phyloP scores from a whole-genome alignment of 331 rosid species.

The Arachis monticola region DNA sequence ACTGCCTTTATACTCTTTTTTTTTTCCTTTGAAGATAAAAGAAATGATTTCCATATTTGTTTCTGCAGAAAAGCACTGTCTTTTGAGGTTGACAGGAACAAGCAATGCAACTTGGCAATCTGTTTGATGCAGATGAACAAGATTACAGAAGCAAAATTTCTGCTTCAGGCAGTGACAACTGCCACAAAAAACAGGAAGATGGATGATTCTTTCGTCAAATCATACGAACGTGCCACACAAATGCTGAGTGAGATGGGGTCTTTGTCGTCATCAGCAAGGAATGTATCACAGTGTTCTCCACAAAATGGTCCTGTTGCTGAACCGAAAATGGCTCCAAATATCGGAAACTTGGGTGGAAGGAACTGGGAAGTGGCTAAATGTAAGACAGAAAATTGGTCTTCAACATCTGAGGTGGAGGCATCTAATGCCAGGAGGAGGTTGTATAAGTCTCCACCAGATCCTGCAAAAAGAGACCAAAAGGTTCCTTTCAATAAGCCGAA shows the following conservation, averaged over 20 bases:
- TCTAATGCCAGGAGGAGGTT: constrained; percentile 40
- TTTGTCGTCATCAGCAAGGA: constrained; percentile 33
- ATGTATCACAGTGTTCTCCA: constrained; percentile 40
- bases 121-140: constrained; percentile 80
- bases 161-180: constrained; percentile 70
- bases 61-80: constrained; percentile 73
- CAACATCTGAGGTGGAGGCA: constrained; percentile 42
- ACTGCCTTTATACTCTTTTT: not conserved
- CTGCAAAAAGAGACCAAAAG: constrained; percentile 39
- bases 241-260: constrained; percentile 59
- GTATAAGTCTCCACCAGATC: constrained; percentile 55
- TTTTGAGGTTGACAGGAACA: constrained; percentile 83
- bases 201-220: constrained; percentile 81
- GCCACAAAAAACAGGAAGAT: constrained; percentile 63
- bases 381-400: constrained; percentile 42
- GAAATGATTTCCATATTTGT: constrained; percentile 5
- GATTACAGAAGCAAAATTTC: constrained; percentile 69
- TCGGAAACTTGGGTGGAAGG: constrained; percentile 34
- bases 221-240: constrained; percentile 74
- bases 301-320: constrained; percentile 9
- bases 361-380: constrained; percentile 30
- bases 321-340: not conserved
- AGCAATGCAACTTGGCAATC: constrained; percentile 90
- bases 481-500: constrained; percentile 59
- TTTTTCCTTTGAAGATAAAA: constrained; percentile 16